These are phyloP conservation scores for Monosporascus sp. DNA, from an alignment of 2,329 filamentous ascomycete species.

Conservation along the genomic window DNA sequence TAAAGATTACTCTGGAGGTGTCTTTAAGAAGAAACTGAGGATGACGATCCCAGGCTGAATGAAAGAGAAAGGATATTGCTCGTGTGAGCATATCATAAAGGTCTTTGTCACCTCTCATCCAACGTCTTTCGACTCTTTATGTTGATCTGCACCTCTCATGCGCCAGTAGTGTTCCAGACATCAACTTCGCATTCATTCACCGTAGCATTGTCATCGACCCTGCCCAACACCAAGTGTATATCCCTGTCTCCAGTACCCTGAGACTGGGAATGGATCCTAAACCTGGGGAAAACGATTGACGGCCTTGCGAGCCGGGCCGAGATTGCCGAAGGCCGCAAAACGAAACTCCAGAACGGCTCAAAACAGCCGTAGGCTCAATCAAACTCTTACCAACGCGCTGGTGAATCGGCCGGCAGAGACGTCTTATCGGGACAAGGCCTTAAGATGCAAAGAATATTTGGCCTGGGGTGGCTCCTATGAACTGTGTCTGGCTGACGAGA, in stretches of 20 bases:
- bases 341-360: background rate
- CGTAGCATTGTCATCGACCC: constrained; percentile 62
- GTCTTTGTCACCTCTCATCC: too few species aligned
- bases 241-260: constrained; percentile 51
- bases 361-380: background rate
- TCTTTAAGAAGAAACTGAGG: too few species aligned
- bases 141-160: constrained; percentile 27
- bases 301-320: background rate
- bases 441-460: constrained; percentile 29
- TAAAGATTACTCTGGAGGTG: too few species aligned
- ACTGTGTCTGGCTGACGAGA: constrained; percentile 32
- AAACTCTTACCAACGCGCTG: background rate
- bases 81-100: too few species aligned
- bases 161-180: constrained; percentile 39
- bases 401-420: constrained; percentile 6
- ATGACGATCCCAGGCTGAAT: too few species aligned
- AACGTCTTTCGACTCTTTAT: constrained; percentile 4
- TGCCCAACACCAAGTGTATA: constrained; percentile 44
- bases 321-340: background rate
- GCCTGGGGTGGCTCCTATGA: constrained; percentile 35
- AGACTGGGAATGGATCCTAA: constrained; percentile 28
- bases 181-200: constrained; percentile 59
- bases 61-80: too few species aligned
- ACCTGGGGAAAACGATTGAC: background rate
- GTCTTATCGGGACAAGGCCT: constrained; percentile 29